Evolutionary conservation across 495 filamentous ascomycete species (phyloP).

Genomic region (Hypoxylon cercidicola): DNA sequence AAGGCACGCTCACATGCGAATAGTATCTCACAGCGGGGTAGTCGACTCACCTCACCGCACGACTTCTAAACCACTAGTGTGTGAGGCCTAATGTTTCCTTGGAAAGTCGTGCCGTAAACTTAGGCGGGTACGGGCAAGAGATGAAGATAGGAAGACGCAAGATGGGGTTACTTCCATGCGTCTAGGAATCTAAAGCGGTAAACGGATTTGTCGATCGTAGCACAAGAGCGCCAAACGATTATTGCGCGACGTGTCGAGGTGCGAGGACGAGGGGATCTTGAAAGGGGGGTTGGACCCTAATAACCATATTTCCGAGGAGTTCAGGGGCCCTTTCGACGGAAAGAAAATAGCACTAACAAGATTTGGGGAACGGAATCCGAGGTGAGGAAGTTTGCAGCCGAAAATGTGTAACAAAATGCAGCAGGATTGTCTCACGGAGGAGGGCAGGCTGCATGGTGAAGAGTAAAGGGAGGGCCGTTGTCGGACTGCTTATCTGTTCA

Average conservation of each 20-base stretch:
- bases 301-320: not conserved
- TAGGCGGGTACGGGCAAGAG: conserved; percentile 5
- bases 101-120: conserved; percentile 9
- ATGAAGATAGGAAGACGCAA: conserved; percentile 26
- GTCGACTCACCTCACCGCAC: not conserved
- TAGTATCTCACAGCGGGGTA: conserved; percentile 13
- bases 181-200: conserved; percentile 22
- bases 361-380: conserved; percentile 9
- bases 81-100: conserved; percentile 18
- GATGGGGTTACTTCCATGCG: conserved; percentile 39
- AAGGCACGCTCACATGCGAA: conserved; percentile 23
- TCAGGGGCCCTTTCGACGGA: conserved; percentile 4
- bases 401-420: conserved; percentile 21
- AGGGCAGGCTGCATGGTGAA: conserved; percentile 27
- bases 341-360: conserved; percentile 7
- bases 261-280: not conserved
- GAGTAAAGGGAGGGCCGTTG: conserved; percentile 43
- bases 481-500: conserved; percentile 38
- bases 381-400: conserved; percentile 1
- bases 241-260: conserved; percentile 15
- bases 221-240: conserved; percentile 17
- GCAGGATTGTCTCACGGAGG: conserved; percentile 29
- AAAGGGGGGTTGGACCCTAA: conserved; percentile 10
- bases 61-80: conserved; percentile 16
- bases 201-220: conserved; percentile 22